phyloP scores from a whole-genome alignment of 2,329 filamentous ascomycete species.

The Fonsecaea monophora region DNA sequence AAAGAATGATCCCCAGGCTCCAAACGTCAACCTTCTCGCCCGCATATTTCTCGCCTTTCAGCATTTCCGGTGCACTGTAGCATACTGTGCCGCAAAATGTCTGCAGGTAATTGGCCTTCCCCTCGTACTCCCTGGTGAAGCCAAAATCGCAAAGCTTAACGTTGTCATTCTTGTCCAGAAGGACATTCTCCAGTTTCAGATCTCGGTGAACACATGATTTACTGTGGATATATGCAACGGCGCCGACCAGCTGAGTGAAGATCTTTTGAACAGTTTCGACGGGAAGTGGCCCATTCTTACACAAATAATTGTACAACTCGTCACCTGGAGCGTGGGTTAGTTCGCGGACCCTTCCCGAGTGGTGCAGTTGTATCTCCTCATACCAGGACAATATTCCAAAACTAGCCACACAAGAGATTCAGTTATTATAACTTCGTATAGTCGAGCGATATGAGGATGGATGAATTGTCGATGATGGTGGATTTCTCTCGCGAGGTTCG shows the following conservation, averaged over 20 bases:
- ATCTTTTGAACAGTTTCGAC: constrained; percentile 90
- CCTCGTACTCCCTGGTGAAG: constrained; percentile 96
- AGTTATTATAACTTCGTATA: constrained; percentile 98
- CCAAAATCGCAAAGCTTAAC: constrained; percentile 98
- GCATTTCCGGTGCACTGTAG: constrained; percentile 97
- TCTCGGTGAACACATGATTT: constrained; percentile 97
- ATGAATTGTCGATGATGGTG: constrained; percentile 98
- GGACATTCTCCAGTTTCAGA: constrained; percentile 93
- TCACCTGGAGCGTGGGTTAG: constrained; percentile 68
- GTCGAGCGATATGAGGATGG: constrained; percentile 92
- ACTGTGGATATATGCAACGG: constrained; percentile 92
- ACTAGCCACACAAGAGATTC: constrained; percentile 95
- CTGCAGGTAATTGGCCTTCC: constrained; percentile 90
- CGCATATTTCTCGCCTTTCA: constrained; percentile 97
- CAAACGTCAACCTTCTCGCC: constrained; percentile 98
- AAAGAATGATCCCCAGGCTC: constrained; percentile 93
- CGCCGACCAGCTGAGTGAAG: constrained; percentile 93
- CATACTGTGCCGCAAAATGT: constrained; percentile 98
- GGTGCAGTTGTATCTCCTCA: constrained; percentile 36
- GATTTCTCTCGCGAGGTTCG: constrained; percentile 95
- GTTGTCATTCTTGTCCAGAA: constrained; percentile 95
- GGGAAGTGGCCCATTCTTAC: constrained; percentile 82
- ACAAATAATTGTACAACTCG: constrained; percentile 94
- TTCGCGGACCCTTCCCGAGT: constrained; percentile 22
- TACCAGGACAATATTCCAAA: constrained; percentile 93